A percentile compares a stretch with the other conserved stretches of the same genome.
Conservation (phyloP, 345 rosid genomes). For the Lepidium aucheri region DNA sequence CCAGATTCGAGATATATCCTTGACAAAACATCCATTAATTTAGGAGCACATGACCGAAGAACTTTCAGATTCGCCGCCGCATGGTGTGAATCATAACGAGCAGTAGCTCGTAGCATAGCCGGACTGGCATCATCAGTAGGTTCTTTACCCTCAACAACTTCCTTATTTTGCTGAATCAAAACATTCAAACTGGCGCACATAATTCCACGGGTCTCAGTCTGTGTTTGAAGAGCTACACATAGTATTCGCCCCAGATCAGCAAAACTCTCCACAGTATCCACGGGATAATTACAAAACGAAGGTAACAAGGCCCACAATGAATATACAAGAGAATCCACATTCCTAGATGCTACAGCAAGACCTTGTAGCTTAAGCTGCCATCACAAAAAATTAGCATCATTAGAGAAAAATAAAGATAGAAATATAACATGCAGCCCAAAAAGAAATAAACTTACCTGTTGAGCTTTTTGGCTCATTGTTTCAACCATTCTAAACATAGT, state of each 20-base stretch:
- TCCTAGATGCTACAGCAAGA: constrained; percentile 47
- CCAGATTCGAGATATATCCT: constrained; percentile 57
- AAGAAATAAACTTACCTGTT: constrained; percentile 36
- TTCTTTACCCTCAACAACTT: constrained; percentile 36
- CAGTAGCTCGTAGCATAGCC: constrained; percentile 43
- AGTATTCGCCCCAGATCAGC: constrained; percentile 46
- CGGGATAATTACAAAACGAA: constrained; percentile 81
- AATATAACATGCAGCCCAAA: not conserved
- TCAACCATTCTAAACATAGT: constrained; percentile 46
- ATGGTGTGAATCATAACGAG: constrained; percentile 44
- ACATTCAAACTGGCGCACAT: constrained; percentile 70
- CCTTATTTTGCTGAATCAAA: constrained; percentile 66
- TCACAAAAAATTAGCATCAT: constrained; percentile 15
- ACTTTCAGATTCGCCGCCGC: constrained; percentile 54
- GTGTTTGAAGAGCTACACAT: constrained; percentile 50
- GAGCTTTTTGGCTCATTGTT: constrained; percentile 50
- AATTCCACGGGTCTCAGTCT: constrained; percentile 54
- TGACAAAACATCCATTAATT: constrained; percentile 53
- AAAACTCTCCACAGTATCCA: constrained; percentile 70
- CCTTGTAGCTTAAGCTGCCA: constrained; percentile 78
- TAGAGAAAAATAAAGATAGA: not conserved
- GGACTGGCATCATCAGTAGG: constrained; percentile 31
- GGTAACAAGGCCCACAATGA: constrained; percentile 90
- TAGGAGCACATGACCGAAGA: constrained; percentile 51
- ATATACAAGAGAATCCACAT: constrained; percentile 61